Evolutionary conservation across 441 rosid species (phyloP), one percentile per base, ranked within the genome.

Genomic region (Croton setiger): DNA sequence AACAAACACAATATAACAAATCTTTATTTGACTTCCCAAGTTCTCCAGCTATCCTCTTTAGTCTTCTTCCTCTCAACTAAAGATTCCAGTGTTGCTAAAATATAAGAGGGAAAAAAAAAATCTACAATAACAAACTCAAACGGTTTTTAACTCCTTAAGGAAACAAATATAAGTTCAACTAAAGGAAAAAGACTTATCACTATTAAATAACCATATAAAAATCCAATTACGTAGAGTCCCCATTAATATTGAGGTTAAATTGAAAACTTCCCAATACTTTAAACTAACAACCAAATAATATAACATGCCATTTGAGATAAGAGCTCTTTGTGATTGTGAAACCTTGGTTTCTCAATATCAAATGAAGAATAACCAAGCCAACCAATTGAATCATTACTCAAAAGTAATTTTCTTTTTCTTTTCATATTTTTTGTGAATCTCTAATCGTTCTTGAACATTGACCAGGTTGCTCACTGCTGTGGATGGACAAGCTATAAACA

Each of bases 11-110:
- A n/a, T 51, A 51, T 5, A 7, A 43, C 23, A 15, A 4, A 59
- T 39, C 48, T 60, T 15, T 41, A 21, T 21, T 37, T 0, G 14
- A 43, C 51, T 20, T 20, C 51, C 21, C 49, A 41, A 43, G 20
- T 21, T 18, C 49, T 61, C 6, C 51, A 18, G 17, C 35, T n/a
- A 21, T 35, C 43, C 43, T 39, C 43, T 39, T 39, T 9, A 39
- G 15, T 57, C 39, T 33, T 57, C 60, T 57, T 57, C 39, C 41
- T 57, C 3, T 39, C 60, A 31, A 57, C 58, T 54, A 54, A 20
- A 39, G 27, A 18, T 58, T 18, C n/a, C 44, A 58, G 21, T 7
- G 4, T 8, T 14, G 23, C 20, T 0, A 36, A 15, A 58, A 58
- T 1, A 11, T 13, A 36, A 27, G 31, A 27, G 31, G 31, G 2